Evolutionary conservation across 805 yeast species (phyloP).

Genomic region (Saturnispora galanensis): DNA sequence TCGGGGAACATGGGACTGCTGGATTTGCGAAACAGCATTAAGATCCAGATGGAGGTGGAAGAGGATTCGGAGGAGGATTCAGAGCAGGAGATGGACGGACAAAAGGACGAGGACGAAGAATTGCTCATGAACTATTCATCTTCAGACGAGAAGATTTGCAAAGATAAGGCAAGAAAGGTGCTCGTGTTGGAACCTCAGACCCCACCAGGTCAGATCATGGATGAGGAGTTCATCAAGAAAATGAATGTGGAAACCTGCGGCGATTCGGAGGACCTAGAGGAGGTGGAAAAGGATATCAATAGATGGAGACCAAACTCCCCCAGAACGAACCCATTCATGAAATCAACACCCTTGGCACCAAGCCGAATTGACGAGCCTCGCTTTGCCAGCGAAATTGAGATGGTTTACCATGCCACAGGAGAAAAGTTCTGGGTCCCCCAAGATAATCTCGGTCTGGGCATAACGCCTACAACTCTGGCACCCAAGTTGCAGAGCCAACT

Average conservation of each 20-base stretch:
- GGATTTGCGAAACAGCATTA: conserved; percentile 17
- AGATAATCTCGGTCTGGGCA: conserved; percentile 24
- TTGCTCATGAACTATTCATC: conserved; percentile 9
- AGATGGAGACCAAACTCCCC: conserved; percentile 10
- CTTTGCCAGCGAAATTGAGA: conserved; percentile 31
- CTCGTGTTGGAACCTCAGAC: conserved; percentile 22
- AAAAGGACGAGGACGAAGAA: conserved; percentile 6
- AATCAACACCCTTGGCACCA: neutral
- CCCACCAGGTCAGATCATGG: conserved; percentile 29
- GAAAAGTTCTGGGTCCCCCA: conserved; percentile 25
- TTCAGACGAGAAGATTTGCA: neutral
- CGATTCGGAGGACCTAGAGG: conserved; percentile 14
- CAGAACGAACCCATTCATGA: conserved; percentile 21
- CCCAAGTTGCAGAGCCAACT: neutral
- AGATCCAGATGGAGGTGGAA: conserved; percentile 19
- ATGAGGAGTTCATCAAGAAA: conserved; percentile 25
- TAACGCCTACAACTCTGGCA: conserved; percentile 29
- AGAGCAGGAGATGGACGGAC: neutral
- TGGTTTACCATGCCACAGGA: conserved; percentile 34
- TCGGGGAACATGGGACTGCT: conserved; percentile 5
- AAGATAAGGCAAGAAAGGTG: no score
- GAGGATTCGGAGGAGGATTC: conserved; percentile 14
- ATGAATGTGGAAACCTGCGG: conserved; percentile 17
- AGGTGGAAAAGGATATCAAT: conserved; percentile 11
- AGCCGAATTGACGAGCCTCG: conserved; percentile 7